Percentiles rank a stretch among this genome's conserved stretches.
These are phyloP conservation scores for Entophlyctis luteolus DNA, from an alignment of 192 early-diverging fungal genomes.

Conservation along the genomic window DNA sequence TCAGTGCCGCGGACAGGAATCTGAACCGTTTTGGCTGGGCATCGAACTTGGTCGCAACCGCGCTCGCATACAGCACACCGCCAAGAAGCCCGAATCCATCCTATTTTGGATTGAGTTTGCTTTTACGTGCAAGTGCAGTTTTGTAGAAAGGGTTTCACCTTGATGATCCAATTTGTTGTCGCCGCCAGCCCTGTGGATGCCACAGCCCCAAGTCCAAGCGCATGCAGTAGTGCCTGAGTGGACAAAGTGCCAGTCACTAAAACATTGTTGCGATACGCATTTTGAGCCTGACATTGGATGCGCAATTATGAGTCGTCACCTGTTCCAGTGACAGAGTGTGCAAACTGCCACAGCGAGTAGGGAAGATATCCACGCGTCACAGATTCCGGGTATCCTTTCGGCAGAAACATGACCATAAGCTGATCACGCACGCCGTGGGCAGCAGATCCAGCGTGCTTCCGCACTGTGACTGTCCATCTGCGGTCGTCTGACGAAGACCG, in stretches of 20 bases:
- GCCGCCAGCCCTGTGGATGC: conserved; percentile 54
- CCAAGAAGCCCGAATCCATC: conserved; percentile 84
- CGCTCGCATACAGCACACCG: conserved; percentile 77
- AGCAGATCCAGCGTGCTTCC: background rate
- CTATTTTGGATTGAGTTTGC: too few species aligned
- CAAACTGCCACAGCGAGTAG: conserved; percentile 76
- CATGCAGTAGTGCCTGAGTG: conserved; percentile 79
- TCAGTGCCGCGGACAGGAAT: conserved; percentile 64
- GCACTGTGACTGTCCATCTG: background rate
- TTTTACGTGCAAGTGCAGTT: background rate
- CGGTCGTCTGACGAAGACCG: background rate
- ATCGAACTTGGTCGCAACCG: conserved; percentile 73
- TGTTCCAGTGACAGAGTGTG: conserved; percentile 68
- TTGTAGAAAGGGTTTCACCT: too few species aligned
- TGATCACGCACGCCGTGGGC: background rate
- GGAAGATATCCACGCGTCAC: conserved; percentile 70
- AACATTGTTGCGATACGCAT: too few species aligned
- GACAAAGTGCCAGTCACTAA: conserved; percentile 67
- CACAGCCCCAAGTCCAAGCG: conserved; percentile 72
- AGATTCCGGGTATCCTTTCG: conserved; percentile 67
- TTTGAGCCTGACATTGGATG: background rate
- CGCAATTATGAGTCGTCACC: background rate
- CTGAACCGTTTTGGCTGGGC: conserved; percentile 78
- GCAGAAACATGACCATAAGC: conserved; percentile 60
- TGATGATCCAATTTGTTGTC: conserved; percentile 87